Evolutionary conservation across 2,329 filamentous ascomycete genomes (phyloP).

Genomic region (Hymenoscyphus fraxineus): DNA sequence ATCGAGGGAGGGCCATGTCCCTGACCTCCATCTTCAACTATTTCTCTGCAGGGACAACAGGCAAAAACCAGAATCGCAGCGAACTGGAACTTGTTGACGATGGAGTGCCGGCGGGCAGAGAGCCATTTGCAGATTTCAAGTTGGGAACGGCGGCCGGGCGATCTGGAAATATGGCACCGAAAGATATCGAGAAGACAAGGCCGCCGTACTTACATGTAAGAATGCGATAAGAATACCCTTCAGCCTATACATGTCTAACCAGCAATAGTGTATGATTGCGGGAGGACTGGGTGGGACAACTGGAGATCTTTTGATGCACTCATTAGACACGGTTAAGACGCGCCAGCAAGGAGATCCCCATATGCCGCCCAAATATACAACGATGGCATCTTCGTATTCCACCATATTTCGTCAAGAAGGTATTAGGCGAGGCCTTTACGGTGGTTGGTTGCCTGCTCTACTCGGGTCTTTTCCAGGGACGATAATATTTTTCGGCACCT

Average conservation of each 20-base stretch:
- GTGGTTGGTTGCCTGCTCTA: conserved; percentile 88
- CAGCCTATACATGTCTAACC: conserved; percentile 20
- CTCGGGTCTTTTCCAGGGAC: conserved; percentile 92
- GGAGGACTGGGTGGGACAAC: conserved; percentile 89
- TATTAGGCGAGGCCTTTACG: conserved; percentile 78
- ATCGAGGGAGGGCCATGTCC: conserved; percentile 49
- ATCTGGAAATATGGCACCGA: conserved; percentile 31
- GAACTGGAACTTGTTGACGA: conserved; percentile 36
- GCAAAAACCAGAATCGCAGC: conserved; percentile 23
- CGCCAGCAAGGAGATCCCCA: conserved; percentile 95
- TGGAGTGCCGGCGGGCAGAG: conserved; percentile 35
- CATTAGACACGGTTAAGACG: conserved; percentile 96
- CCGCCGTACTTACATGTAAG: conserved; percentile 63
- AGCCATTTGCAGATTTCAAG: conserved; percentile 33
- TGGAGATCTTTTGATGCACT: conserved; percentile 98
- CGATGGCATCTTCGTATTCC: conserved; percentile 83
- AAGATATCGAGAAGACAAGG: conserved; percentile 44
- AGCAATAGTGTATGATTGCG: conserved; percentile 79
- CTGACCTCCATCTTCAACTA: conserved; percentile 51
- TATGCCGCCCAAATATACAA: conserved; percentile 87
- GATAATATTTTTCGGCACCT: conserved; percentile 91
- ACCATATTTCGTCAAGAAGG: conserved; percentile 94
- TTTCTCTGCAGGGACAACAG: conserved; percentile 42
- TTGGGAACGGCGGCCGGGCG: conserved; percentile 24
- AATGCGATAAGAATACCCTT: conserved; percentile 19